Evolutionary conservation across 345 rosid genomes (phyloP).

Genomic region (Excoecaria cochinchinensis): DNA sequence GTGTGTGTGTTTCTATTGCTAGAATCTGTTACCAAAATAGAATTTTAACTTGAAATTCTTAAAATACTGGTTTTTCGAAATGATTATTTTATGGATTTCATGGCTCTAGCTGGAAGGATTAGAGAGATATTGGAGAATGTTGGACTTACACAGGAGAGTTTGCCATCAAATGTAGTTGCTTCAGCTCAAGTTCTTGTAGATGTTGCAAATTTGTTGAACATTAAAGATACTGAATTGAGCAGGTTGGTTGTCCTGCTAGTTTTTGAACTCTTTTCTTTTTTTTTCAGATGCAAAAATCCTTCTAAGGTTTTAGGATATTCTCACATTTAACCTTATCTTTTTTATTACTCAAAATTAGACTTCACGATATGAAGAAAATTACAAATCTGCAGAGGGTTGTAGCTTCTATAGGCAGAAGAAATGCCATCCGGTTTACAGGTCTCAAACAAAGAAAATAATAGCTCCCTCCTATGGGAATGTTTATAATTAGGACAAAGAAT

Average conservation of each 20-base stretch:
- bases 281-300: too few relatives aligned
- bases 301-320: too few relatives aligned
- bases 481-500: slow-evolving; percentile 5
- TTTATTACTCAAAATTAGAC: too few relatives aligned
- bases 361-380: too few relatives aligned
- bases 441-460: slow-evolving; percentile 90
- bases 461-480: slow-evolving; percentile 82
- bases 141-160: slow-evolving; percentile 79
- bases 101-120: slow-evolving; percentile 74
- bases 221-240: slow-evolving; percentile 86
- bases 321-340: too few relatives aligned
- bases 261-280: neutral
- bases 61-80: neutral
- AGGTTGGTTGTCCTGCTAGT: slow-evolving; percentile 44
- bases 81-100: slow-evolving; percentile 6
- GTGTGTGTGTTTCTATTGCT: too few relatives aligned
- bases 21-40: neutral
- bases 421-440: slow-evolving; percentile 71
- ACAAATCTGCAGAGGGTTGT: slow-evolving; percentile 49
- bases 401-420: slow-evolving; percentile 74
- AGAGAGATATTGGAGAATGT: slow-evolving; percentile 79
- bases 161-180: slow-evolving; percentile 78
- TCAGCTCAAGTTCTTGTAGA: slow-evolving; percentile 87
- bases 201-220: slow-evolving; percentile 85
- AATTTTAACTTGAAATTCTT: neutral